Evolutionary conservation across 1,284 basidiomycete species (phyloP).

Genomic region (Moesziomyces parantarcticus): DNA sequence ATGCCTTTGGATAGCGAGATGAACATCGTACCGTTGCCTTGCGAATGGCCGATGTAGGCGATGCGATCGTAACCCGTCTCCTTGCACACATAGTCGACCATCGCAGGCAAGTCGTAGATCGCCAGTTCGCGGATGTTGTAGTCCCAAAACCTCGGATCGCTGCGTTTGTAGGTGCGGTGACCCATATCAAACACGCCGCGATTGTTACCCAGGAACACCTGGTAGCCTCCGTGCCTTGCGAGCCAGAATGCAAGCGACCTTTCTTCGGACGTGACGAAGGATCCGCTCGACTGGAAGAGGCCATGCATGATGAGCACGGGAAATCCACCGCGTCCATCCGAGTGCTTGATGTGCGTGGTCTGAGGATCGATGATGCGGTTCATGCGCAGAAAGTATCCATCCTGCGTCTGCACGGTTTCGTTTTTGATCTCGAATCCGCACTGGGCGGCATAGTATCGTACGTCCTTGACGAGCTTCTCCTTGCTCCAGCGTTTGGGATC

Average conservation of each 20-base stretch:
- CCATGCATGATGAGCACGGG: conserved; percentile 76
- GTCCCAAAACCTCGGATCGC: conserved; percentile 75
- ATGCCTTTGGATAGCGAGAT: conserved; percentile 71
- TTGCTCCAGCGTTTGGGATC: conserved; percentile 71
- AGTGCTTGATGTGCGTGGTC: conserved; percentile 65
- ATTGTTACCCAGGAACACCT: conserved; percentile 76
- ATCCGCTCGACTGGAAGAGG: conserved; percentile 75
- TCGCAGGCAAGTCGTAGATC: conserved; percentile 74
- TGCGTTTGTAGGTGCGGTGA: conserved; percentile 71
- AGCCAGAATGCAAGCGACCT: conserved; percentile 75
- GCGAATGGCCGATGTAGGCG: conserved; percentile 73
- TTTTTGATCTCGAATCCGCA: conserved; percentile 74
- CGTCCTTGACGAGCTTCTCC: conserved; percentile 72
- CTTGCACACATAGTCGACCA: conserved; percentile 73
- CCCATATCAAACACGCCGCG: conserved; percentile 76
- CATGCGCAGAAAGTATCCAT: conserved; percentile 73
- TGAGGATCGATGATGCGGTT: conserved; percentile 72
- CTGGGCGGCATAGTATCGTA: conserved; percentile 73
- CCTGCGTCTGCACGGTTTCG: conserved; percentile 73
- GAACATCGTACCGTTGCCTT: conserved; percentile 72
- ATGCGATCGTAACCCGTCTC: conserved; percentile 74
- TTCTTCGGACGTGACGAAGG: conserved; percentile 75
- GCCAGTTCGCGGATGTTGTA: conserved; percentile 76
- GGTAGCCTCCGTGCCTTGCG: conserved; percentile 72
- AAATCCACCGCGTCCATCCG: conserved; percentile 71